Percentiles rank a stretch among this genome's conserved stretches.
phyloP scores from a whole-genome alignment of 1,284 basidiomycete species.

The Ustanciosporium gigantosporum region DNA sequence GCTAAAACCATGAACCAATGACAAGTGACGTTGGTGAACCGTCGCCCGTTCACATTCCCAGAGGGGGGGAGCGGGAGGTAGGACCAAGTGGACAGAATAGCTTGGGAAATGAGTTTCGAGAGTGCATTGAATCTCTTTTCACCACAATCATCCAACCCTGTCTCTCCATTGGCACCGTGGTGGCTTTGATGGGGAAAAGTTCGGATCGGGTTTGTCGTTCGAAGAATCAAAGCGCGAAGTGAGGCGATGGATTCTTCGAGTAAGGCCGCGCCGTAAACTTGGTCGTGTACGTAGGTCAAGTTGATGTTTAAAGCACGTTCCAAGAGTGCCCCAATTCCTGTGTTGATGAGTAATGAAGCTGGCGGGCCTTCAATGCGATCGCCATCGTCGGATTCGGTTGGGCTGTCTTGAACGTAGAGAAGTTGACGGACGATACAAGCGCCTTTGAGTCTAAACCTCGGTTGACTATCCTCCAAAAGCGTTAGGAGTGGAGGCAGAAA shows the following conservation, averaged over 20 bases:
- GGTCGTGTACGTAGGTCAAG: constrained; percentile 28
- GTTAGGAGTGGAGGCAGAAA: constrained; percentile 26
- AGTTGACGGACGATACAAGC: neutral
- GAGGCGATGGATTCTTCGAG: constrained; percentile 10
- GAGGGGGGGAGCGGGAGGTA: constrained; percentile 23
- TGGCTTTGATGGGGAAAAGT: neutral
- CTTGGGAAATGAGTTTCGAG: constrained; percentile 9
- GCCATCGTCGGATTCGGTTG: neutral
- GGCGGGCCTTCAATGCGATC: neutral
- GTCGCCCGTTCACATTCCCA: constrained; percentile 2
- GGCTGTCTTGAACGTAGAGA: no score
- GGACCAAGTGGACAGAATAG: constrained; percentile 27
- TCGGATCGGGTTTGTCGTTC: constrained; percentile 15
- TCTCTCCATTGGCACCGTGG: neutral
- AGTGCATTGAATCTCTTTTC: constrained; percentile 15
- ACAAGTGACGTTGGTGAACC: constrained; percentile 12
- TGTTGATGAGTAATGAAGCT: constrained; percentile 12
- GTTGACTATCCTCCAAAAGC: constrained; percentile 25
- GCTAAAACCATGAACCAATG: constrained; percentile 2
- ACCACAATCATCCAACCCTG: neutral
- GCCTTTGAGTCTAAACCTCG: constrained; percentile 11
- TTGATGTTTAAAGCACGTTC: constrained; percentile 25
- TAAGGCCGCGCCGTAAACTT: constrained; percentile 5
- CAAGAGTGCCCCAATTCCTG: constrained; percentile 23
- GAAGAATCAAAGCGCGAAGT: constrained; percentile 16